These are phyloP conservation scores for Sporothrix humicola DNA, from an alignment of 2,329 filamentous ascomycete genomes.

Conservation along the genomic window DNA sequence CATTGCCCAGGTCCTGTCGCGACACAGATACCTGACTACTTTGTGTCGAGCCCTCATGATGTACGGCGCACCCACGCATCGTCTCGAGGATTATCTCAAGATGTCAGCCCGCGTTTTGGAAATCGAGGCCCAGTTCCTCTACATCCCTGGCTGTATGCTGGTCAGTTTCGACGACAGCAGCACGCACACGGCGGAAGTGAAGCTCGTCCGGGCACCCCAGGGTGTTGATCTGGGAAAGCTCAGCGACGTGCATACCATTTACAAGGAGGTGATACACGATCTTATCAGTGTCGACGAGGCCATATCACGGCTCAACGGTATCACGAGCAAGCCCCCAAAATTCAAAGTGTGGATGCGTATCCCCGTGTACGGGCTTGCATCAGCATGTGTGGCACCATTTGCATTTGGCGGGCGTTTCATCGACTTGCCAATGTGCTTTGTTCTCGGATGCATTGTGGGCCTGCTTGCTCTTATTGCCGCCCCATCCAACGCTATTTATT, in stretches of 20 bases:
- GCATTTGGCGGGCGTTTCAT: slow-evolving; percentile 78
- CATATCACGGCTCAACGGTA: slow-evolving; percentile 63
- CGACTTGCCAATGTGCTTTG: slow-evolving; percentile 77
- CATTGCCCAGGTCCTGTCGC: slow-evolving; percentile 72
- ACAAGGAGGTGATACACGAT: slow-evolving; percentile 83
- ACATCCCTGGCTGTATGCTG: slow-evolving; percentile 92
- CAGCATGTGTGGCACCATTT: slow-evolving; percentile 77
- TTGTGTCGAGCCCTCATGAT: slow-evolving; percentile 87
- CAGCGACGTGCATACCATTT: slow-evolving; percentile 75
- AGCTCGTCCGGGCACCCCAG: slow-evolving; percentile 70
- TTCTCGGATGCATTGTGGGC: slow-evolving; percentile 76
- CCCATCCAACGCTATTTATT: slow-evolving; percentile 69
- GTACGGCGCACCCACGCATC: slow-evolving; percentile 88
- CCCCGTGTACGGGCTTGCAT: slow-evolving; percentile 75
- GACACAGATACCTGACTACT: slow-evolving; percentile 82
- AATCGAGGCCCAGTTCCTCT: slow-evolving; percentile 87
- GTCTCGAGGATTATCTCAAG: slow-evolving; percentile 87
- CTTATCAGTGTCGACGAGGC: slow-evolving; percentile 74
- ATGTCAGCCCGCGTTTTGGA: slow-evolving; percentile 89
- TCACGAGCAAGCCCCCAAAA: slow-evolving; percentile 54
- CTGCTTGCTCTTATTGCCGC: slow-evolving; percentile 75
- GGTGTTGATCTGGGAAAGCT: slow-evolving; percentile 77
- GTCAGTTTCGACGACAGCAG: slow-evolving; percentile 81
- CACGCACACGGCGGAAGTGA: slow-evolving; percentile 81
- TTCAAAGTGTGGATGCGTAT: slow-evolving; percentile 62